Conservation (phyloP, 1,139 yeast species). For the Suhomyces choctaworum region DNA sequence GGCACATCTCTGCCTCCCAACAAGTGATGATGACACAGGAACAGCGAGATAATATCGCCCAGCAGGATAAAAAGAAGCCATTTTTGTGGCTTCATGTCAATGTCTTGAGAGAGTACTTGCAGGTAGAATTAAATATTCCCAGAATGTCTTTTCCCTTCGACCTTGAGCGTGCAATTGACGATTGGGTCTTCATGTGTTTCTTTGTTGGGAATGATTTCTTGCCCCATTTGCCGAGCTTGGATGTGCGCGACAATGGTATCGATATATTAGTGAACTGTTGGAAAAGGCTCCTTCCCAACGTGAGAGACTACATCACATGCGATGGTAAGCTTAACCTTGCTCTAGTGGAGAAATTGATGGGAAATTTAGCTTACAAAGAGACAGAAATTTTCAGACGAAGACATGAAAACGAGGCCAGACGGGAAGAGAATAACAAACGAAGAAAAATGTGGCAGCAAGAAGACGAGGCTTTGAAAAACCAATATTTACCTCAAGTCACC, state of each 20-base stretch:
- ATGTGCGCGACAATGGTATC: slow-evolving; percentile 92
- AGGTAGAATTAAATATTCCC: slow-evolving; percentile 75
- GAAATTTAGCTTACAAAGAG: slow-evolving; percentile 69
- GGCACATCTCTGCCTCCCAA: slow-evolving; percentile 51
- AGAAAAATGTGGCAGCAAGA: slow-evolving; percentile 50
- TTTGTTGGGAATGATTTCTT: slow-evolving; percentile 98
- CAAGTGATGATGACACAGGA: slow-evolving; percentile 61
- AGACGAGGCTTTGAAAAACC: slow-evolving; percentile 36
- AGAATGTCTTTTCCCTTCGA: slow-evolving; percentile 75
- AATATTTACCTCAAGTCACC: slow-evolving; percentile 42
- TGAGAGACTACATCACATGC: slow-evolving; percentile 80
- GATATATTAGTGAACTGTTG: slow-evolving; percentile 79
- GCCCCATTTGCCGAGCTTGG: slow-evolving; percentile 93
- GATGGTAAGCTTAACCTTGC: slow-evolving; percentile 80
- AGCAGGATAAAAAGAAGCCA: slow-evolving; percentile 71
- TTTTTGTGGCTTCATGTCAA: slow-evolving; percentile 93
- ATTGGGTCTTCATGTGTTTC: slow-evolving; percentile 98
- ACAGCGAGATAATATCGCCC: slow-evolving; percentile 53
- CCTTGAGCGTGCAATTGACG: slow-evolving; percentile 93
- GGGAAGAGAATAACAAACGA: slow-evolving; percentile 63
- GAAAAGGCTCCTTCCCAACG: slow-evolving; percentile 67
- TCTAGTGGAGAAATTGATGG: slow-evolving; percentile 72
- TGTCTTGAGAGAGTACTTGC: slow-evolving; percentile 83
- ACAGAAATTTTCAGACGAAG: slow-evolving; percentile 73
- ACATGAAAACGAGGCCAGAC: slow-evolving; percentile 65